These are phyloP conservation scores for Podospora tetraspora DNA, from an alignment of 495 filamentous ascomycete genomes.

Conservation along the genomic window DNA sequence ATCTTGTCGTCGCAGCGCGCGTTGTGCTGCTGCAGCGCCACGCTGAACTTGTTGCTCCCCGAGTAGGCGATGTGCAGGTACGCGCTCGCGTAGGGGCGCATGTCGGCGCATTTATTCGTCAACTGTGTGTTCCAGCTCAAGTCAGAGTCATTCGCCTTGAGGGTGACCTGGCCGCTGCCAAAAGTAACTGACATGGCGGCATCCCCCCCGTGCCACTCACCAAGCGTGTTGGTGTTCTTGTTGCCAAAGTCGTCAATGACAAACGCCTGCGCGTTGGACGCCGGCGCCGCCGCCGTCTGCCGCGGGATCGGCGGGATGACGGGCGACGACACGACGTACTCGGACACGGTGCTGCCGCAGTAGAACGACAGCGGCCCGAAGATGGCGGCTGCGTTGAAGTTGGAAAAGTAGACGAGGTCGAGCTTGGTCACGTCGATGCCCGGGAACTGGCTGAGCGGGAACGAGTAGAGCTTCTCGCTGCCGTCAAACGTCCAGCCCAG, in stretches of 20 bases:
- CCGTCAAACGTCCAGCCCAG: slow-evolving; percentile 59
- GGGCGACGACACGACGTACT: slow-evolving; percentile 46
- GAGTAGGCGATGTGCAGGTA: slow-evolving; percentile 70
- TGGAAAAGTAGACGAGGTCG: slow-evolving; percentile 45
- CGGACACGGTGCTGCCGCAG: slow-evolving; percentile 48
- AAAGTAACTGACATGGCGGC: slow-evolving; percentile 53
- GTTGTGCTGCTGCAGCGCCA: slow-evolving; percentile 72
- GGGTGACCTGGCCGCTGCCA: slow-evolving; percentile 46
- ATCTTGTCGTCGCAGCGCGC: slow-evolving; percentile 51
- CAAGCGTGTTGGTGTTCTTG: slow-evolving; percentile 54
- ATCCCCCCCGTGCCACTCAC: slow-evolving; percentile 67
- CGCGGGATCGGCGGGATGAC: slow-evolving; percentile 15
- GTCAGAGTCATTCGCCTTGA: slow-evolving; percentile 63
- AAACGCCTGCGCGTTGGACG: slow-evolving; percentile 47
- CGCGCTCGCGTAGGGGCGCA: slow-evolving; percentile 49
- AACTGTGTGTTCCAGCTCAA: slow-evolving; percentile 66
- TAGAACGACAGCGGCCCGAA: slow-evolving; percentile 57
- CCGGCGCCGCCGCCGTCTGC: slow-evolving; percentile 45
- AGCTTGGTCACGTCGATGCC: slow-evolving; percentile 51
- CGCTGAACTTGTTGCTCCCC: slow-evolving; percentile 61
- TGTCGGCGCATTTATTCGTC: slow-evolving; percentile 53
- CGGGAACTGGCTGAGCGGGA: slow-evolving; percentile 50
- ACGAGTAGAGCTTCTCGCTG: slow-evolving; percentile 54
- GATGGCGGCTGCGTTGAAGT: slow-evolving; percentile 42
- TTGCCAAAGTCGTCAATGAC: slow-evolving; percentile 63